Base-by-base conservation (phyloP, 148 eudicot species). In the Amaranthus cruentus region DNA sequence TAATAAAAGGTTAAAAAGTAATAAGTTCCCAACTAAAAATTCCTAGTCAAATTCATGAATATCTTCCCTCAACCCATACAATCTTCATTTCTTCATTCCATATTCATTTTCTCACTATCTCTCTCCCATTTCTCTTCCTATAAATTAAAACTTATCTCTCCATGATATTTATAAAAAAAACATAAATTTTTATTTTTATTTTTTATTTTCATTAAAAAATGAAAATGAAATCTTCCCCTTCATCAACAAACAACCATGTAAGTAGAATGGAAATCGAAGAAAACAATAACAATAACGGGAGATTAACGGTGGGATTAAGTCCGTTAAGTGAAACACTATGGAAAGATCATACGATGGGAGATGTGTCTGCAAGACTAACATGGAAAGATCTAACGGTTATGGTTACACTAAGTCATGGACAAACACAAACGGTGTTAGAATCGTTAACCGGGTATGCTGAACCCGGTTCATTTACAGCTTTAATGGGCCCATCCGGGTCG, bases 401-500 rank as follows among this genome's bases (percentile, higher is more conserved):
- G 85, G 94, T 95, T 0, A 95, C 92, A 0, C 82, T 91, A 0
- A 78, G 87, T 68, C 85, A 82, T 57, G 99, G 99, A 0, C 93
- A 87, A 11, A 90, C 91, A 3, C 99, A 95, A 75, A 95, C 84
- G 54, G 99, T 95, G 9, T 68, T 95, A 1, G 88, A 95, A 72
- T 82, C 86, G 0, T 83, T 91, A 3, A 90, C 89, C 5, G 99
- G 99, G 0, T 95, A 91, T 65, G 99, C 99, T 4, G 99, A 91
- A 77, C 97, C 97, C 0, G 97, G 97, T 2, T 68, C 84, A 2
- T 87, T 95, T 58, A 95, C 97, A 0, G 96, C 96, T 4, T 89
- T 95, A 9, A 95, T 95, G 99, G 99, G 99, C 0, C 99, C 99
- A 3, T 95, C 99, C 13, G 99, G 99, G 9, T 91, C 97, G 1